phyloP scores from a whole-genome alignment of 1,284 basidiomycete species.

The Exobasidium rhododendri region DNA sequence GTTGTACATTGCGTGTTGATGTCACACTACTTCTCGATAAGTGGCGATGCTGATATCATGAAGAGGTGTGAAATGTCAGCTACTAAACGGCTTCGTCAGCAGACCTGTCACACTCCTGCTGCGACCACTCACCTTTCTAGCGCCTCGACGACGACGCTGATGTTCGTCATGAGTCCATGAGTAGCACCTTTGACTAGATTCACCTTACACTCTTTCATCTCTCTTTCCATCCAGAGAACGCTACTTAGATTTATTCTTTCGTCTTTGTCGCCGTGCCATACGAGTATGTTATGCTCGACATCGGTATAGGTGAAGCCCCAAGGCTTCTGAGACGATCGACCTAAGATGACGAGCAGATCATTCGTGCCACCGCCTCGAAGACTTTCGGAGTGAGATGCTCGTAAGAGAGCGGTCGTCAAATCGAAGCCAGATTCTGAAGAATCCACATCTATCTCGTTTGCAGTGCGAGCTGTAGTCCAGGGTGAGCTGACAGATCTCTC shows the following conservation, averaged over 20 bases:
- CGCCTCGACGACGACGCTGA: constrained; percentile 35
- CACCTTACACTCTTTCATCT: constrained; percentile 75
- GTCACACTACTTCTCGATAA: not conserved
- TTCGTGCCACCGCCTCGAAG: constrained; percentile 76
- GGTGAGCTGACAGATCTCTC: not conserved
- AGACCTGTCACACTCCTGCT: too few relatives aligned
- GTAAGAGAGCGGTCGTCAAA: constrained; percentile 70
- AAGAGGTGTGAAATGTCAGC: not conserved
- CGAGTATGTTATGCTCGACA: constrained; percentile 72
- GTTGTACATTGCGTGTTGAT: not conserved
- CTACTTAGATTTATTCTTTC: constrained; percentile 82
- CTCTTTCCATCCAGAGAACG: constrained; percentile 82
- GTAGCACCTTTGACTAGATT: constrained; percentile 81
- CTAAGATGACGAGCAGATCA: constrained; percentile 84
- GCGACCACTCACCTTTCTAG: constrained; percentile 30
- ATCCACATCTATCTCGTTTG: not conserved
- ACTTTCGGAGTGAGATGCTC: constrained; percentile 90
- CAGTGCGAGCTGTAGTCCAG: not conserved
- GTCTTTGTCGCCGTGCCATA: constrained; percentile 91
- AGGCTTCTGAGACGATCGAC: constrained; percentile 70
- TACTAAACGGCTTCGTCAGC: too few relatives aligned
- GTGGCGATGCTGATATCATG: not conserved
- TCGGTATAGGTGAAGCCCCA: constrained; percentile 65
- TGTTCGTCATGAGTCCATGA: constrained; percentile 83
- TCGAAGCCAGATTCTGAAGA: constrained; percentile 19